Evolutionary conservation across 2,329 filamentous ascomycete genomes (phyloP), one percentile per base, ranked within the genome.

Genomic region (Fusarium scirpi): DNA sequence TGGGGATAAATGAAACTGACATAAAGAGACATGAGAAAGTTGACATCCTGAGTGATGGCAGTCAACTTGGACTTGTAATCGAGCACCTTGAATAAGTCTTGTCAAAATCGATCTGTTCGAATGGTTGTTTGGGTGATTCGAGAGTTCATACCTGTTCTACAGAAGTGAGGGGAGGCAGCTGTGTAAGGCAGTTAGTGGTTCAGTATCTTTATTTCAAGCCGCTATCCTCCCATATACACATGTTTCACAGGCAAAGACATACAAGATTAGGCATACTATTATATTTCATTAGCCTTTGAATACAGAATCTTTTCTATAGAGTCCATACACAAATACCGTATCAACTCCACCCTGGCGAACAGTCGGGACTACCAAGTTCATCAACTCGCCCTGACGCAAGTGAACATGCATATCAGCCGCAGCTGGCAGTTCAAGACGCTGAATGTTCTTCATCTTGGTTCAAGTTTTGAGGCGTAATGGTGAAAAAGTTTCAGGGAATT

Each of bases 1-100:
- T 25, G 27, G 44, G 44, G 22, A 18, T 32, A 29, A 22, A 34
- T 24, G 22, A 43, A n/a, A 75, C 81, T 64, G 44, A 83, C 85
- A 75, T 89, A 94, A 45, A 94, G 85, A 2, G 91, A 91, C 91
- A 94, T 93, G 63, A 94, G 86, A 75, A 89, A 94, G 63, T 86
- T 86, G 63, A 93, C 88, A 54, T 85, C 83, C 4, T 88, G 85
- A 53, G 90, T 87, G 65, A 92, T 81, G 45, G 85, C 84, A 71
- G 86, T 82, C 18, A 94, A 83, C 47, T 86, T 84, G 27, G 83
- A 78, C 78, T 90, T 86, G 80, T 94, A 94, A 44, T 88, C 88
- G 25, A 93, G 82, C 11, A 90, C 91, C 78, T 88, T 48, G 16
- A 45, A 8, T 41, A 9, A 6, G 10, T 4, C 5, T 11, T 9